Base-by-base conservation (phyloP, 352 stramenopile species). In the Phytophthora lateralis region DNA sequence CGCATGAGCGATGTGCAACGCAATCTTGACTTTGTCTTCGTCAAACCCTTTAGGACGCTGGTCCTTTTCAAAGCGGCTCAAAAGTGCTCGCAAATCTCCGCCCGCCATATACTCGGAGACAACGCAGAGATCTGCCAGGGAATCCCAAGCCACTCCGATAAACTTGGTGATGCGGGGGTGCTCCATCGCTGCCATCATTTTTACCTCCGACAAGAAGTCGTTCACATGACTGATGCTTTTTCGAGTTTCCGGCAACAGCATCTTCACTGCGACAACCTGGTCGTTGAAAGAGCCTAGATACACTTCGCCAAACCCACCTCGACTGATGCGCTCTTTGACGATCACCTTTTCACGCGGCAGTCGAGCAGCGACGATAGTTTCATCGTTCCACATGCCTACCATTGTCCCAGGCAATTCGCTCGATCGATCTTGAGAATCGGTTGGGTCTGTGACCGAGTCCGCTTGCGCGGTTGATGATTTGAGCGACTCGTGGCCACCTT, bases 141-240 rank as follows among this genome's bases (percentile, higher is more conserved):
- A 66, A 34, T 66, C 50, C 59, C 59, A 61, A 9, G 57, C 57
- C 4, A 65, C 57, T 47, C 59, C 59, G 39, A 66, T 60, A 17
- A 60, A 65, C 21, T 39, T 52, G 10, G 44, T 51, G 42, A 60
- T 66, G 1, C 50, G 58, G 18, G 51, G 51, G 46, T 89, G 76
- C 12, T 85, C 69, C 9, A 89, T 59, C 21, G 38, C 55, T 6
- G 79, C 67, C 29, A 63, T 80, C 38, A 86, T 50, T 6, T 77
- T 77, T 32, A 86, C 82, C 51, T 89, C 76, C 30, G 75, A 68
- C 72, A 89, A 71, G 38, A 89, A 89, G 30, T 60, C 44, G 24
- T 76, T 71, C 6, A 80, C 39, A 17, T 85, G 59, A 15, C 69
- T 73, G 15, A 73, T 44, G 42, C 60, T 63, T 30, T 67, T 71